Percentiles rank a stretch among this genome's conserved stretches.
phyloP scores from a whole-genome alignment of 192 early-diverging fungal genomes.

The Coemansia sp. region DNA sequence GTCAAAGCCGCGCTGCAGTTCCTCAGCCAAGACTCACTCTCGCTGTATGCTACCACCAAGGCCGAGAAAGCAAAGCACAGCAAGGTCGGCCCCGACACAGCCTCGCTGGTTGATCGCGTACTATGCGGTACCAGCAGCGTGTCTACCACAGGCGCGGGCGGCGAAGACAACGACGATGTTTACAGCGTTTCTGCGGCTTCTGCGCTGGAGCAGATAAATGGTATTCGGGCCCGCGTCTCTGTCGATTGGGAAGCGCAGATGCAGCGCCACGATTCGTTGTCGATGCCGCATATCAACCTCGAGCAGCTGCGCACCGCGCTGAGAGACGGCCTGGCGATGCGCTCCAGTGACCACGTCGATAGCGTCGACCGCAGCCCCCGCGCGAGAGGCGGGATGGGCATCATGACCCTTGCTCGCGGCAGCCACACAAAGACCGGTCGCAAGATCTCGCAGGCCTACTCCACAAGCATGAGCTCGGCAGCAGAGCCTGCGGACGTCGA shows the following conservation, averaged over 20 bases:
- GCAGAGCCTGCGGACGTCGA: neutral
- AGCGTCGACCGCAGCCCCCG: neutral
- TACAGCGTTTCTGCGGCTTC: neutral
- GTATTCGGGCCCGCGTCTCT: constrained; percentile 47
- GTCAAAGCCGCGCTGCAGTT: constrained; percentile 8
- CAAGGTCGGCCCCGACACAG: neutral
- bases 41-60: constrained; percentile 3
- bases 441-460: neutral
- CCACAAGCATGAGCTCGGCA: constrained; percentile 8
- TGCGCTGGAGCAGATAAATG: constrained; percentile 31
- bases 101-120: constrained; percentile 12
- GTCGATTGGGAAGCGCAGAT: constrained; percentile 47
- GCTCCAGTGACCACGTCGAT: constrained; percentile 23
- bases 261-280: constrained; percentile 29
- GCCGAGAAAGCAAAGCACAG: neutral
- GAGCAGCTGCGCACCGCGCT: constrained; percentile 49
- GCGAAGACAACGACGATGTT: neutral
- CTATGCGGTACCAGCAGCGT: constrained; percentile 11
- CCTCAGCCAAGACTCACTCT: neutral
- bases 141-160: neutral
- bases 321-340: constrained; percentile 31
- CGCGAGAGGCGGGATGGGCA: neutral
- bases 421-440: neutral
- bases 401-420: constrained; percentile 1
- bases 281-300: constrained; percentile 34